Evolutionary conservation across 2,329 filamentous ascomycete species (phyloP).

Genomic region (Penicillium sp.): DNA sequence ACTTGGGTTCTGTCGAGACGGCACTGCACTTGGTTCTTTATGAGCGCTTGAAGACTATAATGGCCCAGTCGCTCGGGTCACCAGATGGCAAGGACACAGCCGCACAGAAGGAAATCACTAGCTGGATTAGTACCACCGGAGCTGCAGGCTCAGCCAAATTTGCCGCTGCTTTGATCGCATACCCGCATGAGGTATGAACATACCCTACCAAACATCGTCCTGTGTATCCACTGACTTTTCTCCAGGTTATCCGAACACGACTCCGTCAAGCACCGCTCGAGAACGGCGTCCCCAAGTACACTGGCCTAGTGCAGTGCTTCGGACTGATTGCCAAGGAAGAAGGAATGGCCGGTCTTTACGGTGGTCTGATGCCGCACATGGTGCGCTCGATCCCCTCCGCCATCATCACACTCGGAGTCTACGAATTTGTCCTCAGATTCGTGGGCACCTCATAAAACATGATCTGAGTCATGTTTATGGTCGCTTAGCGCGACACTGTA

Average conservation of each 20-base stretch:
- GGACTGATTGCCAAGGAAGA: constrained; percentile 36
- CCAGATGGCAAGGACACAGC: constrained; percentile 21
- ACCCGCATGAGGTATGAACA: constrained; percentile 35
- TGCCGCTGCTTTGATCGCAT: constrained; percentile 33
- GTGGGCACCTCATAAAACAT: constrained; percentile 12
- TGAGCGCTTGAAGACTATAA: constrained; percentile 34
- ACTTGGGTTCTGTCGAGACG: constrained; percentile 38
- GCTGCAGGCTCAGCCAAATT: constrained; percentile 37
- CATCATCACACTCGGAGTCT: constrained; percentile 38
- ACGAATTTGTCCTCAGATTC: constrained; percentile 36
- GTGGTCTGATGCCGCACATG: constrained; percentile 38
- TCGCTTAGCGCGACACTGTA: constrained; percentile 10
- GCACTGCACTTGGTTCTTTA: constrained; percentile 38
- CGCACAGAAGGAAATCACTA: constrained; percentile 24
- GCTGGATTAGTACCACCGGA: constrained; percentile 34
- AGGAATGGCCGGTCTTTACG: constrained; percentile 37
- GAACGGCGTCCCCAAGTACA: constrained; percentile 36
- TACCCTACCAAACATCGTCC: not conserved
- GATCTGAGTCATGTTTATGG: not conserved
- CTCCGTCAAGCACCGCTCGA: constrained; percentile 37
- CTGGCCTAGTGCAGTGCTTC: constrained; percentile 37
- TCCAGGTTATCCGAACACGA: constrained; percentile 37
- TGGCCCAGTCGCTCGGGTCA: constrained; percentile 20
- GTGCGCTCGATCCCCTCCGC: constrained; percentile 37
- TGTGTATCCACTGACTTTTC: not conserved